A percentile compares a stretch with the other conserved stretches of the same genome.
These are phyloP conservation scores for Boletus rubescentipes DNA, from an alignment of 768 basidiomycete species.

Conservation along the genomic window DNA sequence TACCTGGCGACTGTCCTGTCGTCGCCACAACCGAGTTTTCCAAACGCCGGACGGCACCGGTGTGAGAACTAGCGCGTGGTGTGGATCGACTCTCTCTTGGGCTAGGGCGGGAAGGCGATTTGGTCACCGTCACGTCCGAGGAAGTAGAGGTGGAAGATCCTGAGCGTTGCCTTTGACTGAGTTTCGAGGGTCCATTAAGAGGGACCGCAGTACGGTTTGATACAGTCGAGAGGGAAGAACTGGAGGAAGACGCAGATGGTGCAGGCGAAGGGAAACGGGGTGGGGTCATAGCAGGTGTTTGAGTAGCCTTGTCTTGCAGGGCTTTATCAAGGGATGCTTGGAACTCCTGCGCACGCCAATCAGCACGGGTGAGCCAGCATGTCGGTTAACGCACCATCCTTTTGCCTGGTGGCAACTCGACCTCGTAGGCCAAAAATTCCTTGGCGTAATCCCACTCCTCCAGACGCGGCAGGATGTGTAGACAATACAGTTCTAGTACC, in stretches of 20 bases:
- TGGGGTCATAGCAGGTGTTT: slow-evolving; percentile 22
- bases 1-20: slow-evolving; percentile 19
- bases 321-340: slow-evolving; percentile 31
- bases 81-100: slow-evolving; percentile 6
- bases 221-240: slow-evolving; percentile 65
- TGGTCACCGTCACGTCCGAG: slow-evolving; percentile 30
- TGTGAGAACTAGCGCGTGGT: slow-evolving; percentile 13
- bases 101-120: slow-evolving; percentile 5
- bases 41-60: slow-evolving; percentile 13
- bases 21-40: slow-evolving; percentile 12
- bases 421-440: slow-evolving; percentile 74
- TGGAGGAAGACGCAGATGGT: slow-evolving; percentile 58
- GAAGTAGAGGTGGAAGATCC: slow-evolving; percentile 23
- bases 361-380: neutral
- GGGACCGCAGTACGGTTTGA: slow-evolving; percentile 76
- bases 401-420: slow-evolving; percentile 50
- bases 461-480: slow-evolving; percentile 69
- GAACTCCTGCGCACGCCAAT: slow-evolving; percentile 32
- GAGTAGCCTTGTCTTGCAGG: slow-evolving; percentile 25
- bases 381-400: slow-evolving; percentile 47
- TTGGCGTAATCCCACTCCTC: slow-evolving; percentile 79
- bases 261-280: slow-evolving; percentile 45
- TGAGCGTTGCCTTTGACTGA: slow-evolving; percentile 13
- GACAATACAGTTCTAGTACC: slow-evolving; percentile 72
- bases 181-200: slow-evolving; percentile 12